Evolutionary conservation across 768 basidiomycete species (phyloP).

Genomic region (Tricholoma bakamatsutake): DNA sequence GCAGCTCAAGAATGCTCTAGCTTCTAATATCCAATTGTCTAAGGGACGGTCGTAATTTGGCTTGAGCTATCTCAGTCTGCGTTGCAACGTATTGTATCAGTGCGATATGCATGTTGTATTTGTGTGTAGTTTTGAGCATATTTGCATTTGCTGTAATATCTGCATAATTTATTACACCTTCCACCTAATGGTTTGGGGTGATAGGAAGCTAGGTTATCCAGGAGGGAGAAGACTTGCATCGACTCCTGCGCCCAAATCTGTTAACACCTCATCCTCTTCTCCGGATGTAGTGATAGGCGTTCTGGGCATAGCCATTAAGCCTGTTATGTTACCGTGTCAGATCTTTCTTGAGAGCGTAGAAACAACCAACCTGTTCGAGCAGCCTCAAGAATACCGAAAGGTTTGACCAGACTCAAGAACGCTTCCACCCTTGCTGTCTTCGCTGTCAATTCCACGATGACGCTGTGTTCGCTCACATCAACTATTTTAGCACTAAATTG

Average conservation of each 20-base stretch:
- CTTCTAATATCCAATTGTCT: conserved; percentile 11
- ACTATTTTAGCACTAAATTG: conserved; percentile 94
- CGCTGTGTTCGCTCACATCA: conserved; percentile 90
- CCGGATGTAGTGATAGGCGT: conserved; percentile 65
- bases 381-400: conserved; percentile 93
- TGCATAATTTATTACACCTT: neutral
- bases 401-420: conserved; percentile 85
- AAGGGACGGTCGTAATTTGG: conserved; percentile 15
- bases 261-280: conserved; percentile 24
- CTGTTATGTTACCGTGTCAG: conserved; percentile 32
- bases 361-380: conserved; percentile 73
- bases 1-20: conserved; percentile 31
- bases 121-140: conserved; percentile 6
- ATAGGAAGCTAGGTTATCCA: conserved; percentile 47
- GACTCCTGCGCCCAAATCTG: conserved; percentile 47
- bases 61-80: neutral
- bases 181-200: neutral
- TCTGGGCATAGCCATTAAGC: conserved; percentile 97
- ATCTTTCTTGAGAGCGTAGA: neutral
- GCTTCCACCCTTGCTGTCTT: conserved; percentile 91
- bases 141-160: conserved; percentile 3
- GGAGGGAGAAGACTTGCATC: conserved; percentile 94
- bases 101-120: conserved; percentile 10
- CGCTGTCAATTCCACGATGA: conserved; percentile 92
- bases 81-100: conserved; percentile 4